Conservation (phyloP, 2,329 filamentous ascomycete species). For the Nannizziopsis arthrosporioides region DNA sequence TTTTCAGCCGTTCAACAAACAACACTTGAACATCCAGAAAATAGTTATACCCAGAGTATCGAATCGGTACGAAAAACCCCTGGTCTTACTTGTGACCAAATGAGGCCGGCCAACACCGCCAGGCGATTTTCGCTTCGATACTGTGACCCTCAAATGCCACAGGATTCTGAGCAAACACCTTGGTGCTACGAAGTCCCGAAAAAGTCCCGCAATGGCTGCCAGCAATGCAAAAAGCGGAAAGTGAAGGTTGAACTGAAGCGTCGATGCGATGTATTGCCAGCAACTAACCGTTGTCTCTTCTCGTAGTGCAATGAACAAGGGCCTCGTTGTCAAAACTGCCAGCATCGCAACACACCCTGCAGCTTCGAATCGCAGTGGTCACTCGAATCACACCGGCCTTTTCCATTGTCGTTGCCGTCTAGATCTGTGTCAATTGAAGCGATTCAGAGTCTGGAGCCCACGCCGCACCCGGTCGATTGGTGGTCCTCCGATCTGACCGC, state of each 20-base stretch:
- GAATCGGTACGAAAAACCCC: too few relatives aligned
- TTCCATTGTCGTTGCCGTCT: not conserved
- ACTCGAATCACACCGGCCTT: not conserved
- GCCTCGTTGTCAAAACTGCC: slow-evolving; percentile 15
- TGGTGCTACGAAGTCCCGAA: not conserved
- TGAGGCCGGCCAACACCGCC: too few relatives aligned
- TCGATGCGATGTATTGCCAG: not conserved
- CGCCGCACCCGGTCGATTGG: not conserved
- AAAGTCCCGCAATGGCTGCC: slow-evolving; percentile 15
- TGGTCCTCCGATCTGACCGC: not conserved
- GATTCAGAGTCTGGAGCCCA: not conserved
- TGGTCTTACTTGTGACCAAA: too few relatives aligned
- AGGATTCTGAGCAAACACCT: not conserved
- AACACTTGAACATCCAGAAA: too few relatives aligned
- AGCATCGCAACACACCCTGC: slow-evolving; percentile 9
- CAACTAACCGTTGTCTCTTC: not conserved
- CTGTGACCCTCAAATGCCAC: not conserved
- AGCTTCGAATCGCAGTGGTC: slow-evolving; percentile 8
- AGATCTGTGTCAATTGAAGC: not conserved
- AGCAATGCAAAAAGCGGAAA: slow-evolving; percentile 15
- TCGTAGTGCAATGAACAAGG: slow-evolving; percentile 15
- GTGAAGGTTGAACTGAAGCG: slow-evolving; percentile 12
- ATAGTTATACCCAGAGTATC: too few relatives aligned
- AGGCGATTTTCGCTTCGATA: too few relatives aligned
- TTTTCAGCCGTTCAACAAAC: too few relatives aligned